Conservation (phyloP, 2,329 filamentous ascomycete species). For the Septoria petroselini region DNA sequence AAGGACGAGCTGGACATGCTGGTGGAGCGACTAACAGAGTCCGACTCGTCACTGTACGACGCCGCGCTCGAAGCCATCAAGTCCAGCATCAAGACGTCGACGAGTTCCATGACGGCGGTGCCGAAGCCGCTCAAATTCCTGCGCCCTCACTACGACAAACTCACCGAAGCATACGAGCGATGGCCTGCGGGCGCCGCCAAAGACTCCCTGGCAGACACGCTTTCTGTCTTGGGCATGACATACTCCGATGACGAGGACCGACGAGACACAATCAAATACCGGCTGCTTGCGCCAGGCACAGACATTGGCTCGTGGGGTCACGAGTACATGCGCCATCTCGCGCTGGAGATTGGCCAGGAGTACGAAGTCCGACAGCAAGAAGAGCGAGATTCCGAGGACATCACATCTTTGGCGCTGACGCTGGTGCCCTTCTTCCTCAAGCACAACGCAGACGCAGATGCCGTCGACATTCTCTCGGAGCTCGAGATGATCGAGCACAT, state of each 20-base stretch:
- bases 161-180: conserved; percentile 82
- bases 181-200: conserved; percentile 85
- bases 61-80: conserved; percentile 94
- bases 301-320: conserved; percentile 98
- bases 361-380: conserved; percentile 83
- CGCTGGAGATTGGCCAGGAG: conserved; percentile 92
- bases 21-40: conserved; percentile 88
- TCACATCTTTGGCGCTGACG: conserved; percentile 77
- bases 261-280: conserved; percentile 93
- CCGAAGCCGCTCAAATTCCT: conserved; percentile 98
- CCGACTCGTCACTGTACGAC: conserved; percentile 83
- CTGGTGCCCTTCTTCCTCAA: conserved; percentile 93
- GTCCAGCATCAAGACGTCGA: conserved; percentile 97
- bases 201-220: conserved; percentile 84
- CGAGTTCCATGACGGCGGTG: conserved; percentile 98
- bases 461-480: conserved; percentile 94
- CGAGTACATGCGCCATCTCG: conserved; percentile 94
- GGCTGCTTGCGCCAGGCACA: conserved; percentile 80
- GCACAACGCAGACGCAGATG: conserved; percentile 97
- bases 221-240: conserved; percentile 98
- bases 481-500: conserved; percentile 95
- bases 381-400: conserved; percentile 78
- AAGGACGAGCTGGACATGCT: conserved; percentile 98
- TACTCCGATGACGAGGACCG: conserved; percentile 88
- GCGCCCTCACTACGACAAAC: conserved; percentile 87